Percentiles rank a stretch among this genome's conserved stretches.
Evolutionary conservation across 805 yeast genomes (phyloP).

Genomic region (Sugiyamaella chiloensis): DNA sequence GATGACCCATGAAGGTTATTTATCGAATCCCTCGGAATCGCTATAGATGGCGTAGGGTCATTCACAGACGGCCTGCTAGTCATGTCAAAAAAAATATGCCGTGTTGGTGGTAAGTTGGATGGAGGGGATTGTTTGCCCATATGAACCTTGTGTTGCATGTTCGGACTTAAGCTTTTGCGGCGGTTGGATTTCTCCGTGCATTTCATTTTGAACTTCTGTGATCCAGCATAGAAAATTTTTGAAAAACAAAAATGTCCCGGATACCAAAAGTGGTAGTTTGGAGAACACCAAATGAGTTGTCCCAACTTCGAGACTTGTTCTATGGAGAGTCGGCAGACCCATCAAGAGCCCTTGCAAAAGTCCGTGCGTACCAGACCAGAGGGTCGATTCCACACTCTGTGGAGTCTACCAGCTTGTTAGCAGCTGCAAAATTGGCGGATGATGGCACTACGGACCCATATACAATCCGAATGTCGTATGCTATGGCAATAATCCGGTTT

Average conservation of each 20-base stretch:
- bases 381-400: conserved; percentile 71
- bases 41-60: conserved; percentile 6
- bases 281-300: conserved; percentile 42
- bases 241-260: conserved; percentile 18
- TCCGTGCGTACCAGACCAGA: conserved; percentile 52
- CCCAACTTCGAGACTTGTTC: conserved; percentile 49
- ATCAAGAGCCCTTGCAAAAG: conserved; percentile 48
- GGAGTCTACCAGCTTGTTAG: conserved; percentile 59
- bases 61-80: conserved; percentile 1
- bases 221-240: too few species aligned
- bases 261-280: conserved; percentile 38
- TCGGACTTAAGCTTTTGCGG: too few species aligned
- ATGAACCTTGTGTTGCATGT: too few species aligned
- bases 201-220: too few species aligned
- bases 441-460: conserved; percentile 36
- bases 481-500: conserved; percentile 76
- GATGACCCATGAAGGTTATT: neutral
- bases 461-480: conserved; percentile 51
- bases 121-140: too few species aligned
- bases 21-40: neutral
- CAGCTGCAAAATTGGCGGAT: conserved; percentile 48
- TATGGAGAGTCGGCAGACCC: conserved; percentile 41
- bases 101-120: neutral
- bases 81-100: neutral
- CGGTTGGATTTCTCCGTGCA: too few species aligned